Base-by-base conservation (phyloP, 371 early-diverging fungal species). In the Furculomyces boomerangus region DNA sequence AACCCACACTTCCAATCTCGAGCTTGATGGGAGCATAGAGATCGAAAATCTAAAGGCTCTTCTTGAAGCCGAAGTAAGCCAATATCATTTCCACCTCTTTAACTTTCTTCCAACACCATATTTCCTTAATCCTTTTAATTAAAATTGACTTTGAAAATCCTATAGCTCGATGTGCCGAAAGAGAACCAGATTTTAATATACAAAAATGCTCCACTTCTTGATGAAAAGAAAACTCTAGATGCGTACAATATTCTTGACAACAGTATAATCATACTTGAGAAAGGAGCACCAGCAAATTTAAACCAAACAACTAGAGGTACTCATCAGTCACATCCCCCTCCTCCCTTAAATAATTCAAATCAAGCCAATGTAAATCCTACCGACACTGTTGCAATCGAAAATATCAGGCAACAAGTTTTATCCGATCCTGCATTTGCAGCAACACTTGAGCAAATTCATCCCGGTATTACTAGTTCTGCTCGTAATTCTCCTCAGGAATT, bases 41-140 rank as follows among this genome's bases (percentile, higher is more conserved):
- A 70, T 90, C 49, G 86, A 82, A 60, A 85, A 85, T 65, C 68
- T 93, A 41, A 75, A 79, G 58, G 89, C 88, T 13, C 71, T 90
- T 16, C 71, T 87, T 25, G 90, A 90, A 63, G 80, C 74, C 20
- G 88, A 89, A 70, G 80, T 87, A 75, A 50, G 62, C 49, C 30
- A 31, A 41, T 43, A 30, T 50, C 24, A 25, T 26, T 25, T 26
- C 22, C 39, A 20, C 8, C 8, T 3, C 30, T 48, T 31, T 55
- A 49, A 47, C 28, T 51, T 13, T 49, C 29, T 35, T 31, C 41
- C 16, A 41, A 37, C n/a, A 28, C 16, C 32, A 28, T 44, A 1
- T 46, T 20, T 7, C 28, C 13, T 24, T 16, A 3, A 24, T 22
- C 18, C 8, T 3, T 28, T 46, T 24, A 27, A 55, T 27, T 14